A percentile compares a stretch with the other conserved stretches of the same genome.
phyloP scores from a whole-genome alignment of 495 filamentous ascomycete species.

The Podospora fimiseda region DNA sequence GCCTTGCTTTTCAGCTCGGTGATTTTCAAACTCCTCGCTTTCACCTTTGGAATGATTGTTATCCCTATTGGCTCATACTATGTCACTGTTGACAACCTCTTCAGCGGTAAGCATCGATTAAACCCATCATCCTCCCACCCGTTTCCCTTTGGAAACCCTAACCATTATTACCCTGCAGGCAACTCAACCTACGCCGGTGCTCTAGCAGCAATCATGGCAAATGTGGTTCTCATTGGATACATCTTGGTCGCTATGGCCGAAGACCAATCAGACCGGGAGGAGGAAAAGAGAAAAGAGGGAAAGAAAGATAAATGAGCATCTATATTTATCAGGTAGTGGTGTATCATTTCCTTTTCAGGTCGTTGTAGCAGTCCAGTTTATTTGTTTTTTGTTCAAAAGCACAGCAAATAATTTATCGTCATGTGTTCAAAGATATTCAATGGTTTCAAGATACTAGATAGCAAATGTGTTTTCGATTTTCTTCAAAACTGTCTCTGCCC shows the following conservation, averaged over 20 bases:
- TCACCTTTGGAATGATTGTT: conserved; percentile 85
- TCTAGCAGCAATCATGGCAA: conserved; percentile 80
- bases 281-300: conserved; percentile 34
- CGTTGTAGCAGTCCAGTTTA: too few species aligned
- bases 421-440: neutral
- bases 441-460: too few species aligned
- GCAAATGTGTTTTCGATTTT: neutral
- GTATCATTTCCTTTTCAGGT: too few species aligned
- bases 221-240: conserved; percentile 85
- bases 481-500: neutral
- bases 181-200: conserved; percentile 83
- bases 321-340: too few species aligned
- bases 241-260: conserved; percentile 88
- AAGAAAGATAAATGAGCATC: conserved; percentile 56
- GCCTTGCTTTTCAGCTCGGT: too few species aligned
- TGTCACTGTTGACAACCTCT: conserved; percentile 65
- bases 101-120: conserved; percentile 57
- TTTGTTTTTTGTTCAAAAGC: too few species aligned
- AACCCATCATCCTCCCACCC: too few species aligned
- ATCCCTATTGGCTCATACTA: conserved; percentile 85
- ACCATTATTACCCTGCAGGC: conserved; percentile 51
- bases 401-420: too few species aligned
- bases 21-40: conserved; percentile 81
- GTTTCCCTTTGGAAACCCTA: too few species aligned
- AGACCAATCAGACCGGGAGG: conserved; percentile 63